phyloP scores from a whole-genome alignment of 2,329 filamentous ascomycete genomes.

The Hypocrella siamensis region DNA sequence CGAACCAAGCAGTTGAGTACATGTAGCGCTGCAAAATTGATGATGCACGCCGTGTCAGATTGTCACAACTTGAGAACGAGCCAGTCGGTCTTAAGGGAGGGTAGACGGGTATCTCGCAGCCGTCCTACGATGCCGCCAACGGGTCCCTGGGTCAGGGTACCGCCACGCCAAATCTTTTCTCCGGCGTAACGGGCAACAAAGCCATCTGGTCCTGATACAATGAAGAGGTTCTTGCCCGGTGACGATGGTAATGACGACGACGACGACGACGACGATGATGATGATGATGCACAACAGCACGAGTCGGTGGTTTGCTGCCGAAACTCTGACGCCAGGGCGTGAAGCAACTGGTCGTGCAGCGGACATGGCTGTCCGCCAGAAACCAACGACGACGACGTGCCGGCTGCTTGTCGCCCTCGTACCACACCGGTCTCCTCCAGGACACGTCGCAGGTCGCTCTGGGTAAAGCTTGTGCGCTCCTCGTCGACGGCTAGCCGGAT shows the following conservation, averaged over 20 bases:
- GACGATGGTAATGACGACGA: too few relatives aligned
- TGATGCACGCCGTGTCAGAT: too few relatives aligned
- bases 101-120: slow-evolving; percentile 31
- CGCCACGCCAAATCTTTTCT: slow-evolving; percentile 57
- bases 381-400: not conserved
- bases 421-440: slow-evolving; percentile 6
- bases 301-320: slow-evolving; percentile 9
- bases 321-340: slow-evolving; percentile 15
- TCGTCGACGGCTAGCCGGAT: slow-evolving; percentile 74
- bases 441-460: slow-evolving; percentile 26
- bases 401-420: not conserved
- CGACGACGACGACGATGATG: too few relatives aligned
- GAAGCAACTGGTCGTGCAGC: slow-evolving; percentile 15
- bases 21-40: too few relatives aligned
- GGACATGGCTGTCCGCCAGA: slow-evolving; percentile 8
- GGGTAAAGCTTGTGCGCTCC: slow-evolving; percentile 51
- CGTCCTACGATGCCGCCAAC: slow-evolving; percentile 52
- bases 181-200: slow-evolving; percentile 75
- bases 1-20: too few relatives aligned
- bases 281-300: slow-evolving; percentile 11
- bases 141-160: slow-evolving; percentile 58
- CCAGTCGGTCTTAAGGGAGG: slow-evolving; percentile 25
- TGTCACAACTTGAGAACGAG: slow-evolving; percentile 36
- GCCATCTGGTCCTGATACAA: slow-evolving; percentile 82
- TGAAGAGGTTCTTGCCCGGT: slow-evolving; percentile 47